Percentiles rank a stretch among this genome's conserved stretches.
Conservation (phyloP, 2,329 filamentous ascomycete species). For the Pyricularia sp. region DNA sequence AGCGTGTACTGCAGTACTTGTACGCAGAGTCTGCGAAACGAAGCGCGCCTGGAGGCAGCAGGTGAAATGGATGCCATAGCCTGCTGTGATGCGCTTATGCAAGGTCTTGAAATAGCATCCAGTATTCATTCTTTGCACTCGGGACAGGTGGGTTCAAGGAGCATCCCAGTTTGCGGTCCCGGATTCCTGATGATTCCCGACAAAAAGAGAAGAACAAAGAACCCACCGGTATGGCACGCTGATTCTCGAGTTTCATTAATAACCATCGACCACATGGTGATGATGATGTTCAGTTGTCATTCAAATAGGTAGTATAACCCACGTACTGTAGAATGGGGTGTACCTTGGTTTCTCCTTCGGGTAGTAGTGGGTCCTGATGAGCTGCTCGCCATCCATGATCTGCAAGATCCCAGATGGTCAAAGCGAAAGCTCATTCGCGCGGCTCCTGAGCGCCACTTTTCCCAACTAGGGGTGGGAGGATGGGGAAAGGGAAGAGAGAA, state of each 20-base stretch:
- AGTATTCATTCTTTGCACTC: neutral
- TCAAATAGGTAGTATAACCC: neutral
- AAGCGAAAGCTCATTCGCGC: neutral
- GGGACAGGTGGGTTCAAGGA: neutral
- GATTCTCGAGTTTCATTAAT: neutral
- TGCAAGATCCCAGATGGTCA: slow-evolving; percentile 1
- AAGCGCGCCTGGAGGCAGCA: neutral
- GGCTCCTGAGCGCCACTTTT: slow-evolving; percentile 1
- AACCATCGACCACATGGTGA: neutral
- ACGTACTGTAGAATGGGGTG: neutral
- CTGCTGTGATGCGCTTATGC: neutral
- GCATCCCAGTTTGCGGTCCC: neutral
- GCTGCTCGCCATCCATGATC: slow-evolving; percentile 2
- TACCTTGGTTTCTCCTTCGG: neutral
- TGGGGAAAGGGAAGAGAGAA: neutral
- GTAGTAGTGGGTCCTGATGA: neutral
- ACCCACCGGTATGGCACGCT: neutral
- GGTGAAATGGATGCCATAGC: neutral
- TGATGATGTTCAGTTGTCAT: neutral
- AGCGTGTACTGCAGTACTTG: neutral
- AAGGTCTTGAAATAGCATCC: neutral
- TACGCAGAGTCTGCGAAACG: neutral
- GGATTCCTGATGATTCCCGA: neutral
- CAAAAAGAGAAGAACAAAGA: neutral
- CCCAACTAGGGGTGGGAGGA: neutral